phyloP scores from a whole-genome alignment of 2,329 filamentous ascomycete species.

The Cladosporium sp. region DNA sequence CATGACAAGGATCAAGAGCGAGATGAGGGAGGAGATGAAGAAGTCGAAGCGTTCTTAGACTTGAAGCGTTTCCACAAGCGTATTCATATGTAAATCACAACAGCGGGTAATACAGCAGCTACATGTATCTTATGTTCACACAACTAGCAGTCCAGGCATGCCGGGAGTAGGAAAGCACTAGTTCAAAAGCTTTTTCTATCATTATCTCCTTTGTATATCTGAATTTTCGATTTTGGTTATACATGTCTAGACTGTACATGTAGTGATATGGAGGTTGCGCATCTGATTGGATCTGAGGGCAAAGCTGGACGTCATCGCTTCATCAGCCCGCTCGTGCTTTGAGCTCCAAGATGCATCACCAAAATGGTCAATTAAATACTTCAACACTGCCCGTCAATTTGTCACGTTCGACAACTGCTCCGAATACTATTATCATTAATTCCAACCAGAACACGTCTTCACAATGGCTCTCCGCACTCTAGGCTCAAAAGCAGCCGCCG shows the following conservation, averaged over 20 bases:
- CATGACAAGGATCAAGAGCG: slow-evolving; percentile 55
- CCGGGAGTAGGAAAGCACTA: neutral
- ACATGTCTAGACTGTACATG: no score
- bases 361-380: neutral
- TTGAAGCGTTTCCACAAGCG: neutral
- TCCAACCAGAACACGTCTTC: neutral
- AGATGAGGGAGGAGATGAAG: slow-evolving; percentile 50
- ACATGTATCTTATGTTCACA: slow-evolving; percentile 7
- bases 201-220: neutral
- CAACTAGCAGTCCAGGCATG: neutral
- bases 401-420: neutral
- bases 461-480: slow-evolving; percentile 59
- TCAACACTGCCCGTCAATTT: neutral
- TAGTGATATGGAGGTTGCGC: no score
- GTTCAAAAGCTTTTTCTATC: neutral
- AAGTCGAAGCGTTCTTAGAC: slow-evolving; percentile 19
- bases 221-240: no score
- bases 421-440: neutral
- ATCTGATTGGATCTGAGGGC: neutral
- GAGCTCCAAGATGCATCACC: slow-evolving; percentile 3
- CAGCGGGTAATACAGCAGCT: slow-evolving; percentile 12
- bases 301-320: slow-evolving; percentile 18
- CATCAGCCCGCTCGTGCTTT: slow-evolving; percentile 2
- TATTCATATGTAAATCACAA: slow-evolving; percentile 18
- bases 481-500: slow-evolving; percentile 81